A percentile compares a stretch with the other conserved stretches of the same genome.
Evolutionary conservation across 1,139 yeast genomes (phyloP).

Genomic region (Zygoascus meyerae): DNA sequence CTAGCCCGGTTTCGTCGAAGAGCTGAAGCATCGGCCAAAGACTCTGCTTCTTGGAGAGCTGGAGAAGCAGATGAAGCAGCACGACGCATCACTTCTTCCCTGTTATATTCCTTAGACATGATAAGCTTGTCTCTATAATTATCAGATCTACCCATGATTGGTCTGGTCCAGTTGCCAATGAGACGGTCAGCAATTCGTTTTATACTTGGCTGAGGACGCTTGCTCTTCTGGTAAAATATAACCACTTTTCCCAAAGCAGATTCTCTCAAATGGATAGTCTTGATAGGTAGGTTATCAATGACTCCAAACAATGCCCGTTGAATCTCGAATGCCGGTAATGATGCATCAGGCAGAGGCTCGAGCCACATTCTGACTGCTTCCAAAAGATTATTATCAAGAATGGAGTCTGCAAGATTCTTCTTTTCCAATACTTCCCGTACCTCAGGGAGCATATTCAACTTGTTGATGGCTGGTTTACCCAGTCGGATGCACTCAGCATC

Average conservation of each 20-base stretch:
- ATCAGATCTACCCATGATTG: conserved; percentile 92
- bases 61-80: conserved; percentile 6
- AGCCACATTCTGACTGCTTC: conserved; percentile 96
- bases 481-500: conserved; percentile 73
- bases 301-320: conserved; percentile 81
- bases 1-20: conserved; percentile 85
- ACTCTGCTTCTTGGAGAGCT: conserved; percentile 37
- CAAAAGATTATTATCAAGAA: conserved; percentile 85
- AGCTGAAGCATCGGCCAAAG: conserved; percentile 86
- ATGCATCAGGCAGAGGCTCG: conserved; percentile 97
- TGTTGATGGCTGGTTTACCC: conserved; percentile 78
- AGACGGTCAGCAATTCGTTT: conserved; percentile 85
- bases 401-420: conserved; percentile 80
- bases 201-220: conserved; percentile 79
- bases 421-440: conserved; percentile 72
- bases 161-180: conserved; percentile 97
- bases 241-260: conserved; percentile 92
- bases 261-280: conserved; percentile 91
- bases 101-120: conserved; percentile 64
- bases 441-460: conserved; percentile 71
- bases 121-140: conserved; percentile 86
- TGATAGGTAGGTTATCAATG: conserved; percentile 74
- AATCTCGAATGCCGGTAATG: conserved; percentile 93
- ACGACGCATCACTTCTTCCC: conserved; percentile 30
- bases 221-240: conserved; percentile 87